Evolutionary conservation across 73 alveolate genomes (phyloP), one percentile per base, ranked within the genome.

Genomic region (Tetrahymena borealis): DNA sequence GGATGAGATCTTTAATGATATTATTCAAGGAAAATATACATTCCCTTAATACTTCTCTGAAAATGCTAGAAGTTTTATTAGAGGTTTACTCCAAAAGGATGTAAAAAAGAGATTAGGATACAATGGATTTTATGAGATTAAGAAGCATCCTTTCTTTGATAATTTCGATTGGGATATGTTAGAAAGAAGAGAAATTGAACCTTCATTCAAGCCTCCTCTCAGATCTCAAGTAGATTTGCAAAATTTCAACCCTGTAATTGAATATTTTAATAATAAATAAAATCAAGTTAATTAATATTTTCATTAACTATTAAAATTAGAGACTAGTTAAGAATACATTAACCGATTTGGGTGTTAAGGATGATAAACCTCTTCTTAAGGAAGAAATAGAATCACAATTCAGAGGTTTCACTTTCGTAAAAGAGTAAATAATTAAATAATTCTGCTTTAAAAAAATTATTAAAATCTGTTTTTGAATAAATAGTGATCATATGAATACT

Each of bases 201-300:
- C 99, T 9, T 99, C 99, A 24, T 98, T 96, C 94, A 94, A 92
- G 37, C 99, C 99, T 60, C 85, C 85, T n/a, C 85, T 60, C 11
- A 60, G 85, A 60, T 60, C 85, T 60, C 85, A 60, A 60, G 85
- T 60, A 13, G 85, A 60, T 60, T 60, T 60, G 35, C 85, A 60
- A 60, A 60, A 60, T 6, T 60, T 60, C 85, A 60, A 60, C 37
- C 85, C 85, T 24, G 85, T 60, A 60, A 8, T 24, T 60, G n/a
- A n/a, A 60, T n/a, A 2, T 42, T 39, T 7, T 39, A 39, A 39
- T n/a, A 42, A 60, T 20, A 60, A 60, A 60, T 24, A 60, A 60
- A 8, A 60, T 60, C 4, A 60, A 60, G 28, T 60, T 60, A 60
- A 60, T n/a, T n/a, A n/a, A n/a, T n/a, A n/a, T n/a, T n/a, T n/a